Conservation (phyloP, 768 basidiomycete species). For the Suillus brevipes region DNA sequence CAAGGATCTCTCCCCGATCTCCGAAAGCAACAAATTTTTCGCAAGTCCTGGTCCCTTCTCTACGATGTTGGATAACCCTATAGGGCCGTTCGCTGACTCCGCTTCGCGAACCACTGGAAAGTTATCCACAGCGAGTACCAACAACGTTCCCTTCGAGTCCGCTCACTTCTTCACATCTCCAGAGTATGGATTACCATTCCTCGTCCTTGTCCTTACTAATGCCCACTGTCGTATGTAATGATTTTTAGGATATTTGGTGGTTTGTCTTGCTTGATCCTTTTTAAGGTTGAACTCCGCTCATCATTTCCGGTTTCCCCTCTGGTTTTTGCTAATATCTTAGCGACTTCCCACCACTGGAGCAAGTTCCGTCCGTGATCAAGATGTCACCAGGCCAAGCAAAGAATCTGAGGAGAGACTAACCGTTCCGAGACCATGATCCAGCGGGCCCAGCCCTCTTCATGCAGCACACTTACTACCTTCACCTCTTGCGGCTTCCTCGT, state of each 20-base stretch:
- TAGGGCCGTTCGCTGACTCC: slow-evolving; percentile 18
- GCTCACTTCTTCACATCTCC: slow-evolving; percentile 11
- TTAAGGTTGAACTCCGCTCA: slow-evolving; percentile 9
- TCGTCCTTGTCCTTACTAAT: slow-evolving; percentile 14
- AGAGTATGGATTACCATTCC: slow-evolving; percentile 13
- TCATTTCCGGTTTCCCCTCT: slow-evolving; percentile 7
- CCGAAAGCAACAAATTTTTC: neutral
- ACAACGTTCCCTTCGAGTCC: slow-evolving; percentile 2
- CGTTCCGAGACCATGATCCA: no score
- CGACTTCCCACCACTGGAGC: slow-evolving; percentile 17
- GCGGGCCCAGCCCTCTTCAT: no score
- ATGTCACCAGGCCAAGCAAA: neutral
- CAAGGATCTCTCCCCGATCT: slow-evolving; percentile 9
- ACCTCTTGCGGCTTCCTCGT: no score
- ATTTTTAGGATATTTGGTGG: slow-evolving; percentile 16
- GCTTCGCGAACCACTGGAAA: slow-evolving; percentile 10
- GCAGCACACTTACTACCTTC: no score
- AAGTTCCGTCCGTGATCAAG: slow-evolving; percentile 6
- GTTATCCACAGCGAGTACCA: slow-evolving; percentile 13
- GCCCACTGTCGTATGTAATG: slow-evolving; percentile 3
- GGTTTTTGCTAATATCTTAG: slow-evolving; percentile 7
- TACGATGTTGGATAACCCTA: slow-evolving; percentile 28
- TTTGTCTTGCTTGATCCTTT: slow-evolving; percentile 20
- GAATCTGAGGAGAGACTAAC: no score
- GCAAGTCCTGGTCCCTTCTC: slow-evolving; percentile 14